Evolutionary conservation across 345 rosid species (phyloP), one percentile per base, ranked within the genome.

Genomic region (Citrus australasica): DNA sequence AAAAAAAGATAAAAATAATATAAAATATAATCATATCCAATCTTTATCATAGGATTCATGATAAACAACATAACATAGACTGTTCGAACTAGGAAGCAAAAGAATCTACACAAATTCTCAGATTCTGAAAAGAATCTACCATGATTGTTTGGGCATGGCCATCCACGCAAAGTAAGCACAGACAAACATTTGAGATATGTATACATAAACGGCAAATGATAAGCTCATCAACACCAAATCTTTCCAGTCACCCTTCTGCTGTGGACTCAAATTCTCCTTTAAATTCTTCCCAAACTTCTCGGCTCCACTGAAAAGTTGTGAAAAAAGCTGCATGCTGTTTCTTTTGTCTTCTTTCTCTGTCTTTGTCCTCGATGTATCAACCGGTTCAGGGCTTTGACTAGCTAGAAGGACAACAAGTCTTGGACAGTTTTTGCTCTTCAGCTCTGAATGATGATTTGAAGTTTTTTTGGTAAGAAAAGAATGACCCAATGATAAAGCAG

Each of bases 141-240:
- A 91, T 48, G 89, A 82, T 9, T 84, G 88, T 69, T 85, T 86
- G 62, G 89, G 86, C 88, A 88, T 87, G 83, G 85, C 85, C 66
- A 78, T 68, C 97, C 98, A 91, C 42, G 90, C 88, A 82, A 76
- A 91, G 83, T 92, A 95, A 79, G 97, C 93, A 80, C 91, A 88
- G 24, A 92, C 98, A 79, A 95, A 82, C 82, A 78, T 84, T 77
- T 95, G 94, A 73, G 97, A 95, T 10, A 93, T 89, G 58, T 95
- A 90, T 16, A 95, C 91, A 82, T 92, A 93, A 71, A 95, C 87
- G 25, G 98, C 98, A 80, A 93, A 93, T 11, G 98, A 89, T n/a
- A 95, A 80, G 59, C 94, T 85, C 95, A 92, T 93, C 82, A 93
- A 83, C 77, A 85, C 82, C 71, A 90, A 60, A 79, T 95, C 98